Conservation (phyloP, 371 early-diverging fungal genomes). For the Actinomortierella wolfii region DNA sequence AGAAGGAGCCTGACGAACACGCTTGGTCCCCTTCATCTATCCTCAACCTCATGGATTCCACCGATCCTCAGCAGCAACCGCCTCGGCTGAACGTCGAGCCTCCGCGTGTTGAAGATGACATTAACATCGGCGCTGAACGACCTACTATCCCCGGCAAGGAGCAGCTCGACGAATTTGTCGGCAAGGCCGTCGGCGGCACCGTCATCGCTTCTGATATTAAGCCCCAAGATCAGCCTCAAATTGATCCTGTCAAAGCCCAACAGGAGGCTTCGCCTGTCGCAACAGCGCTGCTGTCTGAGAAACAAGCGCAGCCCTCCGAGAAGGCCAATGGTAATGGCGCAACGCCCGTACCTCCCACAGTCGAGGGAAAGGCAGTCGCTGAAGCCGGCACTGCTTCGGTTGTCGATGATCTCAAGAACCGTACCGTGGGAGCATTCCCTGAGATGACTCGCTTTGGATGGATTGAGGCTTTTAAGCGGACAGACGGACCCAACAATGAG, state of each 20-base stretch:
- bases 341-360: no score
- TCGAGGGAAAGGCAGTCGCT: neutral
- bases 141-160: constrained; percentile 25
- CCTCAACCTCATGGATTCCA: no score
- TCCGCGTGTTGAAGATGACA: neutral
- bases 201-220: constrained; percentile 38
- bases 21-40: no score
- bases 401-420: constrained; percentile 7
- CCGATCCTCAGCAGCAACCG: no score
- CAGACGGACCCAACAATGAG: constrained; percentile 30
- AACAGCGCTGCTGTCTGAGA: no score
- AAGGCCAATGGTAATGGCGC: no score
- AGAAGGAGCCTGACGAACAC: no score
- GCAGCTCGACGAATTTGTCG: constrained; percentile 19
- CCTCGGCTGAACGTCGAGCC: constrained; percentile 3
- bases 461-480: constrained; percentile 39
- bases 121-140: constrained; percentile 1
- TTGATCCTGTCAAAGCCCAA: no score
- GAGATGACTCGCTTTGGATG: constrained; percentile 28
- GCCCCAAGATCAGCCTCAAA: constrained; percentile 19
- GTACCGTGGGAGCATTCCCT: constrained; percentile 30
- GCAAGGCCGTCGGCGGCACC: constrained; percentile 39
- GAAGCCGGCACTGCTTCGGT: constrained; percentile 3
- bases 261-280: no score
- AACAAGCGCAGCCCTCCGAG: no score